Base-by-base conservation (phyloP, 2,329 filamentous ascomycete genomes). In the Zelopaecilomyces penicillatus region DNA sequence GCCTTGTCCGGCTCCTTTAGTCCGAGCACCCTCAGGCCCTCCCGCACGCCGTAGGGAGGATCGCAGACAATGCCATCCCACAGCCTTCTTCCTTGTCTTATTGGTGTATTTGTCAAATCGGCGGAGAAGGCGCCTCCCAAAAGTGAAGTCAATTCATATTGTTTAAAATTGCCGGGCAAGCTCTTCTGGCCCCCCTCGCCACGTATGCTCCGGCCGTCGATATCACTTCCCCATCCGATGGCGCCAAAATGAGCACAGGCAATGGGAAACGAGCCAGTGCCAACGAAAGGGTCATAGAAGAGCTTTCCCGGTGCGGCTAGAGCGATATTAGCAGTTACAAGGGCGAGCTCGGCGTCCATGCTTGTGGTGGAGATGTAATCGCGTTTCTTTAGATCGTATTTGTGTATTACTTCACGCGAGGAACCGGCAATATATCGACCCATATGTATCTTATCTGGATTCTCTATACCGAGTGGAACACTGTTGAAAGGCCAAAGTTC, bases 21-120 rank as follows among this genome's bases (percentile, higher is more conserved):
- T 1, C 93, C 93, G 1, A 98, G 72, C 2, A 98, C 91, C 57
- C 86, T 86, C 48, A 97, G 65, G 0, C 93, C 93, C 64, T 98
- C 93, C 39, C 93, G 76, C 5, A 98, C 89, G 3, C 93, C 93
- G 59, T 98, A 98, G 0, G 93, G 93, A 12, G 93, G 93, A 66
- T 98, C 93, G 57, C 90, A 97, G 5, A 97, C 74, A 47, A 98
- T 95, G 4, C 87, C 90, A 63, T 98, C 90, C 47, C 97, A 80
- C 52, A 83, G 75, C 41, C 78, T 63, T n/a, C 57, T 62, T 30
- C 63, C 57, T 30, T 64, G 65, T 37, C 78, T 71, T 26, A 97
- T 66, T 1, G 93, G 93, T 2, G 83, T 83, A 58, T 97, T 90
- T 0, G 89, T 96, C 44, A 98, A 63, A 62, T 98, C 93, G 0